These are phyloP conservation scores for Tylopilus intermedius DNA, from an alignment of 768 basidiomycete species.

Conservation along the genomic window DNA sequence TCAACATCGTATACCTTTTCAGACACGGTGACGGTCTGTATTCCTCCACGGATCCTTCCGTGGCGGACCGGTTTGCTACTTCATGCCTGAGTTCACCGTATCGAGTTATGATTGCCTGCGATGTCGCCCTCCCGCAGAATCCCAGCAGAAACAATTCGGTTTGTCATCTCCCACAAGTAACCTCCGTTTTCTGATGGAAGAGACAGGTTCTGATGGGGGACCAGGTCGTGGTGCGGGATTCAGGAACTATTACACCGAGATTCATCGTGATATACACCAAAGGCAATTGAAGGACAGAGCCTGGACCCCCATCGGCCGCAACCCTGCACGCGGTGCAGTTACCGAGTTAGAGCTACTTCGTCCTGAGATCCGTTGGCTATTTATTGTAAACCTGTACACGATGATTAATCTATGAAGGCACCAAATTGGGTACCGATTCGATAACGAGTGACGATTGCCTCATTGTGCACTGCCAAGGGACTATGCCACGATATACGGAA, in stretches of 20 bases:
- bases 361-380: conserved; percentile 19
- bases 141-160: conserved; percentile 24
- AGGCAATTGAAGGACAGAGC: conserved; percentile 23
- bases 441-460: conserved; percentile 20
- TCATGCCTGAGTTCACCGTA: conserved; percentile 65
- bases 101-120: conserved; percentile 60
- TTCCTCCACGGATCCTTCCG: conserved; percentile 53
- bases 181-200: conserved; percentile 26
- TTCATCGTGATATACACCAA: conserved; percentile 57
- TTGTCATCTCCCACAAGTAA: conserved; percentile 16
- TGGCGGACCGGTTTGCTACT: conserved; percentile 57
- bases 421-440: conserved; percentile 12
- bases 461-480: conserved; percentile 23
- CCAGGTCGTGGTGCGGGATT: conserved; percentile 47
- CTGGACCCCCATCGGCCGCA: conserved; percentile 13
- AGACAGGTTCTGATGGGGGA: conserved; percentile 43
- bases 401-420: conserved; percentile 23
- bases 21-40: conserved; percentile 64
- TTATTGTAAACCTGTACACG: conserved; percentile 20
- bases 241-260: conserved; percentile 55
- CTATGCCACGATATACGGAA: conserved; percentile 17
- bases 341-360: conserved; percentile 21
- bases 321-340: conserved; percentile 16
- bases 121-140: conserved; percentile 39
- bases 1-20: conserved; percentile 2